These are phyloP conservation scores for Candida loeiensis DNA, from an alignment of 805 yeast genomes.

Conservation along the genomic window DNA sequence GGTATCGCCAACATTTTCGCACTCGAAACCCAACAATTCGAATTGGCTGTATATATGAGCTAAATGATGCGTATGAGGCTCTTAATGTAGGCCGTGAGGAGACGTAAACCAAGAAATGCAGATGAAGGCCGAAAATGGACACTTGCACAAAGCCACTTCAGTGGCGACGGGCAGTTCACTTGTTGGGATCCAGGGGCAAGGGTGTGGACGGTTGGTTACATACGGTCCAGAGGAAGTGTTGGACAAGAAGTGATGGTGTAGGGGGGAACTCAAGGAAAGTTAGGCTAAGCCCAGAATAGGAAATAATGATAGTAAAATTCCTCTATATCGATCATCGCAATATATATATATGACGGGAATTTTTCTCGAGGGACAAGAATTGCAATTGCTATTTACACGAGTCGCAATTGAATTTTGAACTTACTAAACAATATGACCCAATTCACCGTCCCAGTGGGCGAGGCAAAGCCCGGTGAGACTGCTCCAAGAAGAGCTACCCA, in stretches of 20 bases:
- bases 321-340: background rate
- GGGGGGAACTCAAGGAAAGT: no score
- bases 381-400: conserved; percentile 5
- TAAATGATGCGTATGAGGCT: conserved; percentile 1
- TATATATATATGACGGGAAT: conserved; percentile 4
- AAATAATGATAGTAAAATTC: conserved; percentile 4
- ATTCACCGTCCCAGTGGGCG: conserved; percentile 60
- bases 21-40: background rate
- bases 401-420: background rate
- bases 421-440: conserved; percentile 16
- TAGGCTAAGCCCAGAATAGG: conserved; percentile 7
- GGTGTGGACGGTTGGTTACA: no score
- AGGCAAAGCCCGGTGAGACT: conserved; percentile 71
- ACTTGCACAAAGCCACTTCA: background rate
- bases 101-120: background rate
- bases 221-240: background rate
- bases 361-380: background rate
- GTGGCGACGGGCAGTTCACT: background rate
- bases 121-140: background rate
- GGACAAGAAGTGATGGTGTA: no score
- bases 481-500: conserved; percentile 72
- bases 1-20: background rate
- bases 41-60: background rate
- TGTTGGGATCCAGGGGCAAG: background rate
- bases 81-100: background rate